Conservation (phyloP, 768 basidiomycete species). For the Tricholoma sp. region DNA sequence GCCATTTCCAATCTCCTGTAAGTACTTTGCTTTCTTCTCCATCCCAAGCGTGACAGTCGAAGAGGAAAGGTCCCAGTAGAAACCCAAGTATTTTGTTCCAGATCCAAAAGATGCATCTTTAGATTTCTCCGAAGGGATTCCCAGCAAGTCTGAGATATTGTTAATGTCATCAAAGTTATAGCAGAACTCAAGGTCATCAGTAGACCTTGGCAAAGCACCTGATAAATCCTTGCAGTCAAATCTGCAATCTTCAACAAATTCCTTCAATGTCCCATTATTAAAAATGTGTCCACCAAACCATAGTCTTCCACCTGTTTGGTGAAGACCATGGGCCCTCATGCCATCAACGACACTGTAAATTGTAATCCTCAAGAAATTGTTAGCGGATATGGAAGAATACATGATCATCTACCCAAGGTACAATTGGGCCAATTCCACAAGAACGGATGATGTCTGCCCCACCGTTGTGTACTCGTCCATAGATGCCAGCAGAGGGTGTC, state of each 20-base stretch:
- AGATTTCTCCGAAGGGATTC: background rate
- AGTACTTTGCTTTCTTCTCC: background rate
- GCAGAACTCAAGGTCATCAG: background rate
- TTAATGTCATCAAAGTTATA: background rate
- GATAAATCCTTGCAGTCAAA: constrained; percentile 11
- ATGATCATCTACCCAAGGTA: constrained; percentile 23
- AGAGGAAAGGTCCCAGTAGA: background rate
- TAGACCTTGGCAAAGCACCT: background rate
- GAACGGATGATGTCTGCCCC: constrained; percentile 16
- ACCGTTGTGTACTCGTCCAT: constrained; percentile 18
- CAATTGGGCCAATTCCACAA: constrained; percentile 19
- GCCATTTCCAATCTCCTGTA: background rate
- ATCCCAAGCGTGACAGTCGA: background rate
- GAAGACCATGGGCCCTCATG: background rate
- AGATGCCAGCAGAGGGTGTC: constrained; percentile 9
- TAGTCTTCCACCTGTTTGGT: background rate
- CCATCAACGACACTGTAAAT: constrained; percentile 8
- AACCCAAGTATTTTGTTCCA: background rate
- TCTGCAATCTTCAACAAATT: constrained; percentile 12
- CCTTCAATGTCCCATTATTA: constrained; percentile 1
- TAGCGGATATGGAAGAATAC: constrained; percentile 19
- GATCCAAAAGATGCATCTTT: no score
- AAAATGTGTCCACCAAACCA: constrained; percentile 18
- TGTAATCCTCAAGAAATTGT: constrained; percentile 19
- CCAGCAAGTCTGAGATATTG: background rate